These are phyloP conservation scores for Corylus avellana DNA, from an alignment of 306 rosid species.

Conservation along the genomic window DNA sequence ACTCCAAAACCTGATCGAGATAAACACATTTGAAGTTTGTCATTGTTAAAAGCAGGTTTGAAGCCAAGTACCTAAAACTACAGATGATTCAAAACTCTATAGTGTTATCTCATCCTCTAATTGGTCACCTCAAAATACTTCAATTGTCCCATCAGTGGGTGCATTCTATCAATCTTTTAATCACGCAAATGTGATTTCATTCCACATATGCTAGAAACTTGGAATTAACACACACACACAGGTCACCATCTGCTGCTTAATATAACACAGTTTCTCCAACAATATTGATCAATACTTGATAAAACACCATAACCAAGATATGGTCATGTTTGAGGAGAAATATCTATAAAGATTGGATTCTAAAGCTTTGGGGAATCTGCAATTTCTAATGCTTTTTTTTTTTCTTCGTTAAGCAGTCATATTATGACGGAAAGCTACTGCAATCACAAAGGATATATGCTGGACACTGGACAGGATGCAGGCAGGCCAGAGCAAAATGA, in stretches of 20 bases:
- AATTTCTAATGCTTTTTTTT: too few species aligned
- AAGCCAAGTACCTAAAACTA: not conserved
- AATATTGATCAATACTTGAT: not conserved
- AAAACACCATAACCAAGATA: not conserved
- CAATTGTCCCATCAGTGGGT: not conserved
- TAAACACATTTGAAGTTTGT: not conserved
- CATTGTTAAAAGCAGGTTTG: not conserved
- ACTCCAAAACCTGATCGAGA: slow-evolving; percentile 70
- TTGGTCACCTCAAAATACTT: too few species aligned
- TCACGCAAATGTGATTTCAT: not conserved
- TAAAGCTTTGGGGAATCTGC: not conserved
- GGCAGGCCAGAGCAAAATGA: not conserved
- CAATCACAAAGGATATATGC: not conserved
- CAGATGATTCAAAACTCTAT: too few species aligned
- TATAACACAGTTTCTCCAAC: not conserved
- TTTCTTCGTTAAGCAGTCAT: too few species aligned
- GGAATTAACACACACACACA: not conserved
- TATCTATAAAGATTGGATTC: not conserved
- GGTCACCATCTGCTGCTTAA: not conserved
- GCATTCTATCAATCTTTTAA: not conserved
- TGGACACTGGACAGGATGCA: not conserved
- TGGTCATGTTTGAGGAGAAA: not conserved
- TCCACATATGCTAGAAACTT: not conserved
- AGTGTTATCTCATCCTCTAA: too few species aligned
- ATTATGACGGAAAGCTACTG: too few species aligned